Evolutionary conservation across 2,329 filamentous ascomycete species (phyloP).

Genomic region (Exophiala spinifera): DNA sequence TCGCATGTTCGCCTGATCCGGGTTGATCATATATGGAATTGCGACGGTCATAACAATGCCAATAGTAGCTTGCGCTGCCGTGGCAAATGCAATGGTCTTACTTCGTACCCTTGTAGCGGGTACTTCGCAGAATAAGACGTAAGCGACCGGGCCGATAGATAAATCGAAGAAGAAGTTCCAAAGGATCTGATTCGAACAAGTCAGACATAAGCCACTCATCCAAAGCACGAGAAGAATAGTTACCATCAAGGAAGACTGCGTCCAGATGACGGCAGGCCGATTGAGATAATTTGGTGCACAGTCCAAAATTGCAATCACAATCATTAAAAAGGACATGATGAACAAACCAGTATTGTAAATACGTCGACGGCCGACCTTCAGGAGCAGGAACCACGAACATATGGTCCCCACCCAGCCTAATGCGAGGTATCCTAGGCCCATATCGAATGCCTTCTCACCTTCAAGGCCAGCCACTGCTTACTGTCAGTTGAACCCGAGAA

Average conservation of each 20-base stretch:
- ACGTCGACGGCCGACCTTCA: conserved; percentile 35
- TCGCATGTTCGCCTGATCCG: conserved; percentile 31
- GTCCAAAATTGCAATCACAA: conserved; percentile 43
- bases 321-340: conserved; percentile 29
- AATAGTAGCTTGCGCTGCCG: conserved; percentile 38
- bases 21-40: conserved; percentile 37
- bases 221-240: not conserved
- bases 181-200: conserved; percentile 14
- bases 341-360: conserved; percentile 37
- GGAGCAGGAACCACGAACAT: conserved; percentile 36
- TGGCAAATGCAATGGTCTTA: conserved; percentile 45
- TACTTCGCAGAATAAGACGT: conserved; percentile 49
- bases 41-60: conserved; percentile 41
- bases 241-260: conserved; percentile 37
- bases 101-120: conserved; percentile 40
- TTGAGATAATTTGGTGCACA: conserved; percentile 35
- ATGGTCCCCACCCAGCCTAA: conserved; percentile 42
- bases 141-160: conserved; percentile 44
- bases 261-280: conserved; percentile 33
- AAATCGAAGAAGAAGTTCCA: conserved; percentile 41
- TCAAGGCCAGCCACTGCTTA: conserved; percentile 31
- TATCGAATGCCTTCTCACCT: conserved; percentile 38
- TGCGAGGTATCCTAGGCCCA: conserved; percentile 40
- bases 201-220: no score
- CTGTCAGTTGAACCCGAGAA: not conserved